phyloP scores from a whole-genome alignment of 306 rosid species.

The Neltuma alba region DNA sequence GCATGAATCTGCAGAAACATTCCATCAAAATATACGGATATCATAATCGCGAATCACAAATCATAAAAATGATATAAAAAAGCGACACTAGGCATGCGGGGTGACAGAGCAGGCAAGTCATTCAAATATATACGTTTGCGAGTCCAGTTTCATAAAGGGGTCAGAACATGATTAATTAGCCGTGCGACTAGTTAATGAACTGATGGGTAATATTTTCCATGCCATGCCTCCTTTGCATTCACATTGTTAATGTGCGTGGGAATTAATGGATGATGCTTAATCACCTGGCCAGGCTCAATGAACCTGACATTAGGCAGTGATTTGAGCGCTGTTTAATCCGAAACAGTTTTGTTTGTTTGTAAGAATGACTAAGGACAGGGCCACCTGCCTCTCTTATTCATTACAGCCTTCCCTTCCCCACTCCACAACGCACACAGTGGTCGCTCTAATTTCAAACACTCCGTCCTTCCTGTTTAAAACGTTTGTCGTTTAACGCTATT shows the following conservation, averaged over 20 bases:
- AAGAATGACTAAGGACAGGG: background rate
- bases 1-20: conserved; percentile 52
- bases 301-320: conserved; percentile 42
- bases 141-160: background rate
- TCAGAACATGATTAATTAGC: conserved; percentile 2
- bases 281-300: conserved; percentile 49
- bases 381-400: background rate
- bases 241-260: conserved; percentile 27
- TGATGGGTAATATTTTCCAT: conserved; percentile 16
- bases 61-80: background rate
- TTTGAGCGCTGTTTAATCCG: background rate
- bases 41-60: background rate
- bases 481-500: no score
- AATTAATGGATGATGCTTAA: background rate
- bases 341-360: background rate
- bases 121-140: background rate
- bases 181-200: conserved; percentile 23
- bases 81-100: background rate
- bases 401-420: no score
- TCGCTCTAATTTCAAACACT: background rate
- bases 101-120: conserved; percentile 6
- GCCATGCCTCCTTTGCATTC: conserved; percentile 19
- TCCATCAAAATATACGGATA: background rate
- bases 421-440: background rate
- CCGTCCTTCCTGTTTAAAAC: background rate